Base-by-base conservation (phyloP, 1,139 yeast species). In the Nakaseomyces uthaithaninus region DNA sequence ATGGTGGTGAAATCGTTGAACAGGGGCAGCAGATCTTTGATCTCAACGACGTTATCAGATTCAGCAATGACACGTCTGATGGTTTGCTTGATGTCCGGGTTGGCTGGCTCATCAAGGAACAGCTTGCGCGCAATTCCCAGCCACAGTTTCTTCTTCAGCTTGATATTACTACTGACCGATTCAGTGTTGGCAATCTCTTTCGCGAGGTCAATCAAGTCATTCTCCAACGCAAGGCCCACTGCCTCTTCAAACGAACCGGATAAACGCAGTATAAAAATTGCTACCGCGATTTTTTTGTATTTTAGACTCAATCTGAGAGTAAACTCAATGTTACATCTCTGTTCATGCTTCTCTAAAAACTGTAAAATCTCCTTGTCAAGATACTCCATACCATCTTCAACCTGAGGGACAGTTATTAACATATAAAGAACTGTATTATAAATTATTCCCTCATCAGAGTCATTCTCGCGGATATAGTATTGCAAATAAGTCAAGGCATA, bases 1-100 rank as follows among this genome's bases (percentile, higher is more conserved):
- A 91, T 80, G 37, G 83, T 77, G 0, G 85, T 74, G 41, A 83
- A 75, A 51, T 86, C 91, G 0, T 96, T 95, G 51, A 89, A 80
- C 25, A 86, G 64, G 1, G 94, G 94, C 37, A 93, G 62, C 27
- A 93, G 59, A 52, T 91, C 97, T 50, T 85, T 89, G 39, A 91
- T 77, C 3, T 79, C 72, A 18, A 91, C 63, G n/a, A 71, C 47
- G 17, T 73, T 77, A 45, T 81, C 50, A 60, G 75, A 42, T 62
- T 68, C 58, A 71, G 63, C 41, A 73, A 65, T 55, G 43, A 80
- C 64, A 43, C 63, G 43, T 53, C 57, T 42, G 50, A 64, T 50
- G 31, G 52, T 48, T 40, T 57, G 45, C 51, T 62, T 56, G 9
- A 57, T 56, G 19, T 57, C 56, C 11, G 52, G 50, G n/a, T 33